These are phyloP conservation scores for Penicillium pulvis DNA, from an alignment of 495 filamentous ascomycete genomes.

Conservation along the genomic window DNA sequence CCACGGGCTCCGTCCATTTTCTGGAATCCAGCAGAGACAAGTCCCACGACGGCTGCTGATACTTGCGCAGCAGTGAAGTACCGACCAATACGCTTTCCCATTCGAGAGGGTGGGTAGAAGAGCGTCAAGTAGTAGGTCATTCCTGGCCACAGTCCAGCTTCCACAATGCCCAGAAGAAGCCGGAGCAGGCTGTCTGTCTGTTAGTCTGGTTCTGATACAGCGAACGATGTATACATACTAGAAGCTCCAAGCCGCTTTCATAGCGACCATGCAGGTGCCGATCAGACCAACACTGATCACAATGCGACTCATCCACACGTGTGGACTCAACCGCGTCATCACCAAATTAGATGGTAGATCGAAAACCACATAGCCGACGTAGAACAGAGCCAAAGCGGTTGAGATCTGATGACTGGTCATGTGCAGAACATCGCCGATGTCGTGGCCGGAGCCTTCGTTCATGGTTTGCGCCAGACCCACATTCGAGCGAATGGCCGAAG, in stretches of 20 bases:
- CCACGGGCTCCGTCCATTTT: conserved; percentile 80
- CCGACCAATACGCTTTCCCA: conserved; percentile 83
- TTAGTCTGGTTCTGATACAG: conserved; percentile 3
- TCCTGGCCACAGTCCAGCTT: conserved; percentile 93
- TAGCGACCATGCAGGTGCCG: conserved; percentile 77
- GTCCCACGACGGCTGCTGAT: conserved; percentile 84
- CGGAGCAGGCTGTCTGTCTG: conserved; percentile 63
- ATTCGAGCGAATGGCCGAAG: conserved; percentile 88
- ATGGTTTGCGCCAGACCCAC: conserved; percentile 90
- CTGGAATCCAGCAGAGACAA: conserved; percentile 90
- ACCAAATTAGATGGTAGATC: conserved; percentile 88
- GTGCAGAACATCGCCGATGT: conserved; percentile 66
- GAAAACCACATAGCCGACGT: conserved; percentile 87
- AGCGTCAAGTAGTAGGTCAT: conserved; percentile 93
- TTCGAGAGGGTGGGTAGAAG: conserved; percentile 86
- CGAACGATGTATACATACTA: conserved; percentile 56
- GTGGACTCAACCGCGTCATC: conserved; percentile 82
- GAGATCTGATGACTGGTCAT: conserved; percentile 75
- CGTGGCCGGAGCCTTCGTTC: conserved; percentile 68
- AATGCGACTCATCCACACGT: conserved; percentile 92
- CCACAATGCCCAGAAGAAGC: conserved; percentile 83
- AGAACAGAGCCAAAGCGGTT: conserved; percentile 82
- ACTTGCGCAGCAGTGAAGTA: conserved; percentile 91
- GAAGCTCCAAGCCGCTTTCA: conserved; percentile 80
- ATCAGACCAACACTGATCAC: conserved; percentile 85